Conservation (phyloP, 2,329 filamentous ascomycete genomes). For the Hymenoscyphus occultus region DNA sequence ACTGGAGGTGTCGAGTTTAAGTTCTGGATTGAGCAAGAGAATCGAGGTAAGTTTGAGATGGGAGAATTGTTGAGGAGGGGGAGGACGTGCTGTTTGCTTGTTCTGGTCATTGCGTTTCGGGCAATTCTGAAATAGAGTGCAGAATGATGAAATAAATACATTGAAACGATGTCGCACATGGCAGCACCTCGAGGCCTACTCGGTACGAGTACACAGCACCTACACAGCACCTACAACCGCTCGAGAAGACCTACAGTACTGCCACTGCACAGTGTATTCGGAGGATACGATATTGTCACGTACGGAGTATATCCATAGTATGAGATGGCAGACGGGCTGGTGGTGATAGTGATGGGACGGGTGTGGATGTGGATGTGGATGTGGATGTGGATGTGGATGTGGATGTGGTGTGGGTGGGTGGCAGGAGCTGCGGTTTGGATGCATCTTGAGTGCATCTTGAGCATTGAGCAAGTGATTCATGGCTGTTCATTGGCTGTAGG, state of each 20-base stretch:
- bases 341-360: not conserved
- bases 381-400: not conserved
- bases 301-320: too few relatives aligned
- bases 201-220: too few relatives aligned
- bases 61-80: not conserved
- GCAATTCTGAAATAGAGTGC: not conserved
- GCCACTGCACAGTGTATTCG: too few relatives aligned
- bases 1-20: not conserved
- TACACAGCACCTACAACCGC: too few relatives aligned
- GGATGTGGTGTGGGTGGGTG: not conserved
- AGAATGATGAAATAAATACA: not conserved
- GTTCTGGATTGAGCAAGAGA: not conserved
- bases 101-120: not conserved
- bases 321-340: not conserved
- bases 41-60: not conserved
- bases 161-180: not conserved
- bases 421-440: not conserved
- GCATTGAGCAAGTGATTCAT: not conserved
- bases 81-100: not conserved
- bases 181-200: too few relatives aligned
- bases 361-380: not conserved
- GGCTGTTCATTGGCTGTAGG: not conserved
- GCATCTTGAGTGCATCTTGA: not conserved
- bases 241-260: too few relatives aligned
- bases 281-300: too few relatives aligned